Percentiles rank a stretch among this genome's conserved stretches.
Conservation (phyloP, 2,329 filamentous ascomycete species). For the Xylariales sp. region DNA sequence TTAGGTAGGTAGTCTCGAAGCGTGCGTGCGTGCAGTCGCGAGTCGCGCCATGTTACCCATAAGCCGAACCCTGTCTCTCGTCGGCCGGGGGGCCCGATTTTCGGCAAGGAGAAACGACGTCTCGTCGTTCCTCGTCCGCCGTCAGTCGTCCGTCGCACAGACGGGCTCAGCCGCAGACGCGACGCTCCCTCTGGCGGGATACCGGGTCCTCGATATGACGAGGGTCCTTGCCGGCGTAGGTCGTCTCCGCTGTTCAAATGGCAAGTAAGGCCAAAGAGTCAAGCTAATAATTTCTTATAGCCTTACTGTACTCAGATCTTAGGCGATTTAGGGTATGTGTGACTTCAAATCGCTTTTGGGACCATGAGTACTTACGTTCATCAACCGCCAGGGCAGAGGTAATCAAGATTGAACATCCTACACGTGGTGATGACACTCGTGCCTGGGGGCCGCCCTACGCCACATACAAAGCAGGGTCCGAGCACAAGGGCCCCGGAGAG, state of each 20-base stretch:
- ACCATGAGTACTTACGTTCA: constrained; percentile 45
- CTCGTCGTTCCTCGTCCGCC: constrained; percentile 33
- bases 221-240: constrained; percentile 92
- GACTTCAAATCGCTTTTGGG: constrained; percentile 8
- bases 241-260: constrained; percentile 39
- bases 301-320: constrained; percentile 98
- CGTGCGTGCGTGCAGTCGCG: neutral
- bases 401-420: constrained; percentile 96
- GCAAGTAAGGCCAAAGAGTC: neutral
- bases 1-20: neutral
- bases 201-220: constrained; percentile 95
- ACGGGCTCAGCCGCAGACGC: constrained; percentile 41
- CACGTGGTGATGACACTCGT: constrained; percentile 89
- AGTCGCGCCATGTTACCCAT: constrained; percentile 38
- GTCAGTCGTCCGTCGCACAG: constrained; percentile 46
- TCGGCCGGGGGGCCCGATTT: constrained; percentile 27
- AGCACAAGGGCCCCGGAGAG: constrained; percentile 79
- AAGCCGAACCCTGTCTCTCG: constrained; percentile 27
- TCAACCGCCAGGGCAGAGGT: constrained; percentile 79
- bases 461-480: constrained; percentile 71
- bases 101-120: constrained; percentile 16
- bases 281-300: constrained; percentile 59
- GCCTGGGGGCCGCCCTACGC: constrained; percentile 98
- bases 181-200: constrained; percentile 78
- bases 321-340: constrained; percentile 87